Evolutionary conservation across 2,329 filamentous ascomycete genomes (phyloP), one percentile per base, ranked within the genome.

Genomic region (Nemania diffusa): DNA sequence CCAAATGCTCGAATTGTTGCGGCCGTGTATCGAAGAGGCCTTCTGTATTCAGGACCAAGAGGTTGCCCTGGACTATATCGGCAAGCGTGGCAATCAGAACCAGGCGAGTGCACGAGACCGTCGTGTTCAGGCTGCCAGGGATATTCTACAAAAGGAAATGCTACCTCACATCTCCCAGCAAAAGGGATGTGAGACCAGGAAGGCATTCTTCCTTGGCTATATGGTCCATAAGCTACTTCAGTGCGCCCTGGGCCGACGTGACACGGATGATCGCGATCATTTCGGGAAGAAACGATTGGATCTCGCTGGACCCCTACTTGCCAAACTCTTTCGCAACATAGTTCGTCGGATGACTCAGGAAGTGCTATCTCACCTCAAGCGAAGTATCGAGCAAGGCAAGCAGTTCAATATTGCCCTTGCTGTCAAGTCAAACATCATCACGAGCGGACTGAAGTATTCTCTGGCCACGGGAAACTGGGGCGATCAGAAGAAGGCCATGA

Each of bases 211-310:
- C 86, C 84, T 99, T 56, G 96, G 97, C 24, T 99, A 99, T 81
- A 99, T 99, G 95, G 93, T 98, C 53, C 95, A 99, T 81, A 92
- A 96, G 78, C 87, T 99, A 74, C 85, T 98, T 26, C 95, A 97
- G 80, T 97, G 94, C 78, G 93, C 94, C 62, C 87, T 99, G 55
- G 97, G 96, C 58, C 91, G 96, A 69, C 91, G 94, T 69, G 96
- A 98, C 78, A 93, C 94, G 27, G 96, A 99, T 76, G 96, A 99
- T 77, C 92, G 96, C 84, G 96, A 99, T 84, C 97, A 99, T 80
- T 97, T 99, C 77, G 96, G 96, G 76, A 98, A 98, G 87, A 99
- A 99, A 87, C 92, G 96, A 72, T 86, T 99, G 64, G 96, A 99
- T 83, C 87, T 99, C 75, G 95, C 96, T 64, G 96, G 96, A 71